Evolutionary conservation across 2,329 filamentous ascomycete species (phyloP), one percentile per base, ranked within the genome.

Genomic region (Arthroderma sp.): DNA sequence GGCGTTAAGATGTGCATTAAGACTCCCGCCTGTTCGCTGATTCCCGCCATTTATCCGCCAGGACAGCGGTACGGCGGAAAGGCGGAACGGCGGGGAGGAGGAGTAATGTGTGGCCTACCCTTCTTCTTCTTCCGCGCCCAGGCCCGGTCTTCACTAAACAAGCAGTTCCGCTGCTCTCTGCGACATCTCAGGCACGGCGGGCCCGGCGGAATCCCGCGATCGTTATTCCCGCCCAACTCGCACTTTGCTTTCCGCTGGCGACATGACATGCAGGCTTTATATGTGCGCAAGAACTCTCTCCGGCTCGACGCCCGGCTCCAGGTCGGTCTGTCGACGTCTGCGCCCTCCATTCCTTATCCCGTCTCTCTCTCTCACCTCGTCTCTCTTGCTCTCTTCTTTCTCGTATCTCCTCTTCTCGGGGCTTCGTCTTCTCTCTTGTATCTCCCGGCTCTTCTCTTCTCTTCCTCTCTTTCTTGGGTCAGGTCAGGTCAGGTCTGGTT

Each of bases 211-310:
- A 59, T 60, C 47, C 59, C 59, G 41, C 59, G 65, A 25, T 76
- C 74, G 58, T 71, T 71, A 57, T 72, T 62, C 2, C 70, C 72
- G 9, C 72, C 72, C 25, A 78, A 65, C 39, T 79, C 76, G 61
- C 77, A 79, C 66, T 77, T 78, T 54, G 77, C 75, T 67, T 79
- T 79, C 55, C 76, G 71, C 62, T 77, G 74, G 54, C 77, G 76
- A 63, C 77, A 79, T 58, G 76, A 73, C 58, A 78, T 73, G 65
- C 77, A 79, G 21, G 77, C 77, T 66, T 79, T 79, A 73, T 79
- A 79, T 38, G 77, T 76, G 60, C 77, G 76, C 66, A 79, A 75
- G 64, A 76, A 78, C 55, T 75, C 68, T 61, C 64, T 59, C 6
- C 65, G 56, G 19, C 56, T 57, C 39, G 57, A 52, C 37, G 61